Evolutionary conservation across 148 eudicot species (phyloP).

Genomic region (Fagopyrum esculentum): DNA sequence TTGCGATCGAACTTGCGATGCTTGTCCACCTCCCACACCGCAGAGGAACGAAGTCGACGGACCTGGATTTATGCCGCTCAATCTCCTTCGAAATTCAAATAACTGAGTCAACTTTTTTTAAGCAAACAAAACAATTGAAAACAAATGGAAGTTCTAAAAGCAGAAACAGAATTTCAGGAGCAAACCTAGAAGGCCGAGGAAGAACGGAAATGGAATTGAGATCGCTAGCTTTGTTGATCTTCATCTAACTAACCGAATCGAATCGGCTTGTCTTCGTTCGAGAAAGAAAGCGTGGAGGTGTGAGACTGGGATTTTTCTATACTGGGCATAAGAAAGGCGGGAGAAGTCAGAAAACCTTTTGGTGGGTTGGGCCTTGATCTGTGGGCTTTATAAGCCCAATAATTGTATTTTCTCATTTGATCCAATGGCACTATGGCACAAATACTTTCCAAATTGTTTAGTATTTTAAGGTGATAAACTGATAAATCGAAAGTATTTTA

Average conservation of each 20-base stretch:
- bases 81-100: constrained; percentile 34
- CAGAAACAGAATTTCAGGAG: neutral
- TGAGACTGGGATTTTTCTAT: neutral
- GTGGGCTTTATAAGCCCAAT: neutral
- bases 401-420: neutral
- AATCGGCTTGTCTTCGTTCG: neutral
- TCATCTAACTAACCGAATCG: constrained; percentile 42
- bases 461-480: no score
- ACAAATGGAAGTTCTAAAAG: neutral
- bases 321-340: constrained; percentile 4
- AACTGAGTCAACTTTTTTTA: neutral
- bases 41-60: constrained; percentile 28
- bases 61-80: constrained; percentile 22
- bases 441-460: no score
- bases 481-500: no score
- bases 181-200: constrained; percentile 76
- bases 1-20: constrained; percentile 44
- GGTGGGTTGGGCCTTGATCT: neutral
- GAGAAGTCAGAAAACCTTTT: constrained; percentile 1
- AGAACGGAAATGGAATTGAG: constrained; percentile 94
- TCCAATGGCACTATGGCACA: no score
- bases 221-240: constrained; percentile 92
- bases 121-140: neutral
- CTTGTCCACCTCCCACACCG: constrained; percentile 23
- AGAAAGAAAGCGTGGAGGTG: neutral